phyloP scores from a whole-genome alignment of 257 asterid species.

The Capsicum baccatum region DNA sequence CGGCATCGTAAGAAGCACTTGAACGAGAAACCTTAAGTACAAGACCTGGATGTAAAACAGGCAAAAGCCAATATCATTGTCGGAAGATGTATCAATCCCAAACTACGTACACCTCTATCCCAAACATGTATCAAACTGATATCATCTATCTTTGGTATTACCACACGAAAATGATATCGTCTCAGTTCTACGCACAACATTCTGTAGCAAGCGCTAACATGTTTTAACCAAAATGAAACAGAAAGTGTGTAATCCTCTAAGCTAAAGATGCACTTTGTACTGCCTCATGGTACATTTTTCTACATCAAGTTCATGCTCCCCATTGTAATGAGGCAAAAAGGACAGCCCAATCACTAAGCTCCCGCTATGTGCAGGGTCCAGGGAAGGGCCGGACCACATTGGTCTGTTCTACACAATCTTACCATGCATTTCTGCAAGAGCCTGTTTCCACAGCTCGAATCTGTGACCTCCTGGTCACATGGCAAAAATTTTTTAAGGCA shows the following conservation, averaged over 20 bases:
- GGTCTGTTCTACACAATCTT: too few relatives aligned
- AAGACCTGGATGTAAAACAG: constrained; percentile 24
- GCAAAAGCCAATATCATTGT: neutral
- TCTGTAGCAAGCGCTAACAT: neutral
- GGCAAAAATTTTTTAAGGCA: too few relatives aligned
- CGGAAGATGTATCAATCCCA: neutral
- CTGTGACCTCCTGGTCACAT: too few relatives aligned
- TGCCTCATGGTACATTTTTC: neutral
- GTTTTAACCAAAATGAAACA: neutral
- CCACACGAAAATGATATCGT: neutral
- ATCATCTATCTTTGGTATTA: neutral
- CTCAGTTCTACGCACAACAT: neutral
- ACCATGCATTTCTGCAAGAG: too few relatives aligned
- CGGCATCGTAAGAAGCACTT: constrained; percentile 47
- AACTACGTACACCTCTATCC: neutral
- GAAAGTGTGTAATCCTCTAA: neutral
- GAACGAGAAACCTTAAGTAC: constrained; percentile 49
- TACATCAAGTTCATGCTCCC: neutral
- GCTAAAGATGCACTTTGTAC: constrained; percentile 14
- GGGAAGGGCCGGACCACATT: too few relatives aligned
- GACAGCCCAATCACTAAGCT: too few relatives aligned
- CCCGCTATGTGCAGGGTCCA: too few relatives aligned
- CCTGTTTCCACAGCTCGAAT: too few relatives aligned
- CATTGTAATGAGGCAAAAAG: too few relatives aligned
- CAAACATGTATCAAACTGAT: neutral